Base-by-base conservation (phyloP, 768 basidiomycete genomes). In the Boletus rubroflammeus region DNA sequence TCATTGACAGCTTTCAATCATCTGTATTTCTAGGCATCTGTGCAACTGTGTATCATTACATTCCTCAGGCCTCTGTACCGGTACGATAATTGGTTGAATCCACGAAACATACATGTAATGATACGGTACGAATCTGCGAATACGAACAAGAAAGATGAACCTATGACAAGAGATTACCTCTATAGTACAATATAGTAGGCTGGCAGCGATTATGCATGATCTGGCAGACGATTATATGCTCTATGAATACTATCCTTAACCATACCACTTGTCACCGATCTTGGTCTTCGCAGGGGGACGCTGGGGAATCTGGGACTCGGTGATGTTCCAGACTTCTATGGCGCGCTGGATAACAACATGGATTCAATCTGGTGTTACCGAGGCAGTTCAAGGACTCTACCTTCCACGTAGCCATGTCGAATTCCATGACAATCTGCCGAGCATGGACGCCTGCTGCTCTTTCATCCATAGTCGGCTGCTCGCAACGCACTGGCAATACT, bases 371-470 rank as follows among this genome's bases (percentile, higher is more conserved):
- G 21, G 11, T 28, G 28, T 23, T 17, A 8, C 10, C 6, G 11
- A 28, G 34, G 19, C 10, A 19, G 49, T 41, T 42, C 53, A 40
- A 14, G 67, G 78, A 31, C 10, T 21, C 46, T 58, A 93, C 95
- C 81, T 79, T 72, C 95, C 95, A 99, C 0, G 87, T 86, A 4
- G 83, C 80, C 83, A 90, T 86, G 60, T 96, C 94, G 62, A 98
- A 85, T 68, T 98, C 94, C 58, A 97, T 77, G 0, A 99, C 89
- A 58, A 93, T 81, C 68, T 99, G 96, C 42, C 83, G 81, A 64
- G 89, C 93, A 57, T 78, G 77, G 35, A 90, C 73, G 2, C 87
- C 85, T 0, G 76, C 74, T 1, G 71, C 72, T 56, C 85, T 85
- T 58, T 91, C 86, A 21, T 84, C 78, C 50, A 82, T 75, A 15